phyloP scores from a whole-genome alignment of 2,329 filamentous ascomycete species.

The Colletotrichum costaricense region DNA sequence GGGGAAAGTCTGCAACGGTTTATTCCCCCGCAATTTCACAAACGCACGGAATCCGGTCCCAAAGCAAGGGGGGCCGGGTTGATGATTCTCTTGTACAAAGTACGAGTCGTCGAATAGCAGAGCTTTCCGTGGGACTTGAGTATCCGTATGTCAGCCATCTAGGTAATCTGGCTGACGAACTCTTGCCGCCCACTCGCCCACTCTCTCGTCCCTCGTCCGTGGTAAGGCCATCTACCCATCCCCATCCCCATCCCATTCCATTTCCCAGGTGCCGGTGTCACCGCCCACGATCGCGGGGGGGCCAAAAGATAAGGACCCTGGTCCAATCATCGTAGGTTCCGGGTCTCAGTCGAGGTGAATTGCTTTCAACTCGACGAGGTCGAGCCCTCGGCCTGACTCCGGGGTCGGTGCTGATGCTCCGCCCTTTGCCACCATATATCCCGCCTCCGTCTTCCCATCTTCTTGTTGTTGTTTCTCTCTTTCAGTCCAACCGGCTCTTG shows the following conservation, averaged over 20 bases:
- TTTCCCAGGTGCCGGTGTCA: slow-evolving; percentile 28
- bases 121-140: neutral
- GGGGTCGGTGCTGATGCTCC: slow-evolving; percentile 30
- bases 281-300: slow-evolving; percentile 33
- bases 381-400: slow-evolving; percentile 33
- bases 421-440: slow-evolving; percentile 34
- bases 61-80: neutral
- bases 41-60: slow-evolving; percentile 21
- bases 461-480: neutral
- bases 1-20: slow-evolving; percentile 32
- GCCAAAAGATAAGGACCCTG: slow-evolving; percentile 31
- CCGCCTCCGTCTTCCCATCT: slow-evolving; percentile 23
- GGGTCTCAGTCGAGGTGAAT: slow-evolving; percentile 11
- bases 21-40: slow-evolving; percentile 34
- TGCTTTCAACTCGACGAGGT: slow-evolving; percentile 16
- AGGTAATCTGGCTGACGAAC: neutral
- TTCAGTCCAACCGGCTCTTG: slow-evolving; percentile 22
- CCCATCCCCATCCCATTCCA: neutral
- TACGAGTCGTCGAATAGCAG: neutral
- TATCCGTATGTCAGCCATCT: neutral
- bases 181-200: slow-evolving; percentile 8
- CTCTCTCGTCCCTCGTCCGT: neutral
- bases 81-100: neutral
- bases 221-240: neutral
- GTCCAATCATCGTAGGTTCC: neutral